Evolutionary conservation across 805 yeast genomes (phyloP), one percentile per base, ranked within the genome.

Genomic region (Zygosaccharomyces bailii): DNA sequence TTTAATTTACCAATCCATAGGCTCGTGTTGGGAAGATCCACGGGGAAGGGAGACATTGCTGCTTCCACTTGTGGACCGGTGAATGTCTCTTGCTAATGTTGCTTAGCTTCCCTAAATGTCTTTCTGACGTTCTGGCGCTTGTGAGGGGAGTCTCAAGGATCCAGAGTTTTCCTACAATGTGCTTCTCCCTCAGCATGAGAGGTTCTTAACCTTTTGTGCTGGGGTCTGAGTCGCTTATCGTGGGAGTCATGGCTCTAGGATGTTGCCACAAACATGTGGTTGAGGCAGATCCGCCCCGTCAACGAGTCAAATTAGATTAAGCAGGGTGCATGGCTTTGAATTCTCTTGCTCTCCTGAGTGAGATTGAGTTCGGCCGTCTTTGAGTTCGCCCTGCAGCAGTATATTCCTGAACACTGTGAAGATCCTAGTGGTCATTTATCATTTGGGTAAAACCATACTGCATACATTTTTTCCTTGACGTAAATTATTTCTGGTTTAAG

Each of bases 361-460:
- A 56, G 67, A 71, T 75, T 61, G 79, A 81, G 86, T 80, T 82
- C 86, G 84, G 73, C 75, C 64, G 56, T 61, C 62, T 57, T 84
- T 71, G 69, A 62, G 63, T 68, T 71, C 77, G 70, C 67, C 67
- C 67, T 76, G 82, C 71, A 74, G 95, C 96, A 80, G 91, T 95
- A 91, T 91, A 91, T 91, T 91, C 98, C 98, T 91, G 85, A 77
- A 88, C 96, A 80, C 91, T 90, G 84, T 95, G 96, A 76, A 85
- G 79, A 86, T 84, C 80, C 85, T 65, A 74, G 78, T 71, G 93
- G 81, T 95, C 80, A 61, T 75, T 91, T 80, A 82, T 84, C 96
- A 93, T 81, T 87, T 86, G 96, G 91, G 98, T 89, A 86, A 86
- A 90, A 90, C 98, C 98, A 90, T 91, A 95, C 88, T 82, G 97